Percentiles rank a stretch among this genome's conserved stretches.
Evolutionary conservation across 768 basidiomycete species (phyloP).

Genomic region (Clitopilus passeckerianus): DNA sequence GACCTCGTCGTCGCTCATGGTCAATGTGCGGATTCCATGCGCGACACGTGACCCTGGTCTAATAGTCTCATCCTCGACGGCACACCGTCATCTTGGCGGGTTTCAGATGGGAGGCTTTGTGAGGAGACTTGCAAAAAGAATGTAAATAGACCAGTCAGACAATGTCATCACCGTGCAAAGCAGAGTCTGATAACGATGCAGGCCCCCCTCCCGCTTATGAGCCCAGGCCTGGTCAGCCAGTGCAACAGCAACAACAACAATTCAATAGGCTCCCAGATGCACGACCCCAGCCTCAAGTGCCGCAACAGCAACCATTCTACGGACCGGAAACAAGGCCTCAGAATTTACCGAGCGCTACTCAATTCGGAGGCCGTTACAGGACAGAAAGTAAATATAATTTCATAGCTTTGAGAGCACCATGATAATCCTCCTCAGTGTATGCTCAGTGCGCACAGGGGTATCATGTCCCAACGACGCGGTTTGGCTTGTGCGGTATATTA

Average conservation of each 20-base stretch:
- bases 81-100: background rate
- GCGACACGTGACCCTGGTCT: background rate
- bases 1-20: slow-evolving; percentile 18
- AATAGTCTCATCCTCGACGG: background rate
- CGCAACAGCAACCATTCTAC: background rate
- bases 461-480: slow-evolving; percentile 17
- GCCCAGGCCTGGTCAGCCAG: background rate
- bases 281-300: background rate
- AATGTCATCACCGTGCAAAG: background rate
- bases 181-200: background rate
- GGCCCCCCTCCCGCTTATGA: background rate
- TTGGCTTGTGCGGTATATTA: slow-evolving; percentile 23
- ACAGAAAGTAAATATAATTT: slow-evolving; percentile 11
- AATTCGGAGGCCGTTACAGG: slow-evolving; percentile 20
- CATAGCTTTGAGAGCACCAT: background rate
- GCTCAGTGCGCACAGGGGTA: slow-evolving; percentile 19
- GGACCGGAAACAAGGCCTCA: slow-evolving; percentile 1
- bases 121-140: background rate
- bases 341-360: slow-evolving; percentile 5
- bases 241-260: background rate
- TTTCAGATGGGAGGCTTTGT: background rate
- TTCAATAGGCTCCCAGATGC: background rate
- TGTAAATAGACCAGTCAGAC: background rate
- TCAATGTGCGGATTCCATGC: background rate
- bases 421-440: slow-evolving; percentile 14